These are phyloP conservation scores for Prototheca stagnorum DNA, from an alignment of 163 green algal species.

Conservation along the genomic window DNA sequence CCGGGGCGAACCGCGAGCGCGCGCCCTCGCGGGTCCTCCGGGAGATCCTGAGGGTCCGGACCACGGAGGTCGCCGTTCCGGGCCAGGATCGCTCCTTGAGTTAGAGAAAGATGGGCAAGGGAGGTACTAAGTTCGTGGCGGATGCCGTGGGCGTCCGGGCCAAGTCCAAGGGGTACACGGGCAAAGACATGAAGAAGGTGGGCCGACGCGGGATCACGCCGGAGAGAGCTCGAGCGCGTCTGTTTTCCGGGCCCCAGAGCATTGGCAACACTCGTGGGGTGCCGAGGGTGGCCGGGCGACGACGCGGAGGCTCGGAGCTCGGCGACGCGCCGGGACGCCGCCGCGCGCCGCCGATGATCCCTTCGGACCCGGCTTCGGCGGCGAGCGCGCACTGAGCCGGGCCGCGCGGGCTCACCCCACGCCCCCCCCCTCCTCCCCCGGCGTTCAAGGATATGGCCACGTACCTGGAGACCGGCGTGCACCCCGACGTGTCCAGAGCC, in stretches of 20 bases:
- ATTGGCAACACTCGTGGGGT: too few relatives aligned
- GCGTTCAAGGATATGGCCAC: slow-evolving; percentile 29
- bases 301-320: too few relatives aligned
- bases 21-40: too few relatives aligned
- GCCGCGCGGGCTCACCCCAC: not conserved
- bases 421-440: not conserved
- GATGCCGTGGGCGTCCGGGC: slow-evolving; percentile 11
- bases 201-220: not conserved
- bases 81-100: too few relatives aligned
- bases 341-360: not conserved
- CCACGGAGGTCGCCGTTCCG: too few relatives aligned
- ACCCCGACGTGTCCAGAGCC: slow-evolving; percentile 25
- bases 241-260: not conserved
- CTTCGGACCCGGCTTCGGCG: not conserved
- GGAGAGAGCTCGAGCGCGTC: not conserved
- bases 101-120: slow-evolving; percentile 20
- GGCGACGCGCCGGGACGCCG: too few relatives aligned
- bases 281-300: too few relatives aligned
- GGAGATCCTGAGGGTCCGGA: too few relatives aligned
- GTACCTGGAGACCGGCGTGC: slow-evolving; percentile 28
- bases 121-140: slow-evolving; percentile 15
- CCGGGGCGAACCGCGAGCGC: too few relatives aligned
- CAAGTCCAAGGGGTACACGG: slow-evolving; percentile 7
- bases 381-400: too few relatives aligned
- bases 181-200: slow-evolving; percentile 13